phyloP scores from a whole-genome alignment of 2,329 filamentous ascomycete genomes.

The Phaeosphaeriaceae sp. region DNA sequence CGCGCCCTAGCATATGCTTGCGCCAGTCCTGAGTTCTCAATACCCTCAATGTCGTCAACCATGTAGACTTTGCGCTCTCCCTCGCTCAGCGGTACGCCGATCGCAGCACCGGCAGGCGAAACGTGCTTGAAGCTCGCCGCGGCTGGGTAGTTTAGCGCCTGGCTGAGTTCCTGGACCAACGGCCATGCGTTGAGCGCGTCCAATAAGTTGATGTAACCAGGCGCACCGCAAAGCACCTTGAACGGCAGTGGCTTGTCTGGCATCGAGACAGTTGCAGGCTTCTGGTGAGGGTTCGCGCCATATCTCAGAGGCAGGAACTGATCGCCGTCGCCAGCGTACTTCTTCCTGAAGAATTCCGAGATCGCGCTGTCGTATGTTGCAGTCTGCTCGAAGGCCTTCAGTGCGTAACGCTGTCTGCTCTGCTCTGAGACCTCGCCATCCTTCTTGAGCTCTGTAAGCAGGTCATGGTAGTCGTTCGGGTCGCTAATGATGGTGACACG shows the following conservation, averaged over 20 bases:
- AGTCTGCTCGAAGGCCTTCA: slow-evolving; percentile 98
- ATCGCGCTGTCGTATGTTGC: slow-evolving; percentile 96
- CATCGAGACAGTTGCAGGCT: slow-evolving; percentile 87
- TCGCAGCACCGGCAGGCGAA: slow-evolving; percentile 93
- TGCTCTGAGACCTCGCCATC: slow-evolving; percentile 83
- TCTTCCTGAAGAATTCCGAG: slow-evolving; percentile 95
- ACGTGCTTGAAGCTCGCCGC: slow-evolving; percentile 98
- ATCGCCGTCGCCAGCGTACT: slow-evolving; percentile 85
- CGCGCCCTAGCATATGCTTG: slow-evolving; percentile 96
- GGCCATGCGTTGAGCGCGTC: slow-evolving; percentile 98
- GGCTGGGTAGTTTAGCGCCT: slow-evolving; percentile 84
- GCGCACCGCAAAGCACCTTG: slow-evolving; percentile 87
- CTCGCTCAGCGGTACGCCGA: slow-evolving; percentile 83
- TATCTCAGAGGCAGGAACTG: slow-evolving; percentile 90
- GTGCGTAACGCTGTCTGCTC: slow-evolving; percentile 85
- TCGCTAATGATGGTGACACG: slow-evolving; percentile 96
- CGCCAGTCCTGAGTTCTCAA: slow-evolving; percentile 84
- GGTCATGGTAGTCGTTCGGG: slow-evolving; percentile 90
- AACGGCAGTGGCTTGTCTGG: slow-evolving; percentile 81
- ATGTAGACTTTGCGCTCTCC: slow-evolving; percentile 98
- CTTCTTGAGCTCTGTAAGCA: slow-evolving; percentile 88
- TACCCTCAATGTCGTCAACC: slow-evolving; percentile 90
- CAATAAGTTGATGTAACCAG: slow-evolving; percentile 96
- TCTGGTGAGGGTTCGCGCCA: slow-evolving; percentile 97
- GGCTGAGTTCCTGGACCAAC: slow-evolving; percentile 93